Evolutionary conservation across 1,139 yeast genomes (phyloP), one percentile per base, ranked within the genome.

Genomic region (Geotrichum reessii): DNA sequence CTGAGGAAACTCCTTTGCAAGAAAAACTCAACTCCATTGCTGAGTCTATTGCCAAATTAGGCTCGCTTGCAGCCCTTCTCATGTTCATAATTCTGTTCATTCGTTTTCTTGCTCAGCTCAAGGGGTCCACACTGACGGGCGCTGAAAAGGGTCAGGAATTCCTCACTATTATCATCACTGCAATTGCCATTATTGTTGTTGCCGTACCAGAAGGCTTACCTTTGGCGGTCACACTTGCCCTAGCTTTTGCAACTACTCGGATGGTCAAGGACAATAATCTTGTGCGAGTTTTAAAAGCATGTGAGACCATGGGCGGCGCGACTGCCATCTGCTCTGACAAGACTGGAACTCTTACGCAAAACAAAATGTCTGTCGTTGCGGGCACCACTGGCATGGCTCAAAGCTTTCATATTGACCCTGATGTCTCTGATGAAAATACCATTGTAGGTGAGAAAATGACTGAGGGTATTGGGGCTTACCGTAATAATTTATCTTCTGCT

Each of bases 261-360:
- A 93, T 93, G 99, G 92, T 96, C 27, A 89, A 88, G 71, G 97
- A 93, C 72, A 96, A 96, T 67, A 93, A 93, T 71, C 78, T 93
- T 68, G 99, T 93, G n/a, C 83, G 99, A 67, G 96, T 90, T 6
- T 79, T 93, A 66, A 86, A 85, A 68, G 86, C 96, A 53, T 93
- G 99, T 80, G 99, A 93, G 74, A 93, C 97, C 17, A 93, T 93
- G 99, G 99, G 99, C 53, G 92, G 96, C 52, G 99, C 98, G 2
- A 93, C 99, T 14, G 93, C 97, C 3, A 80, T 93, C 56, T 95
- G 99, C 73, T 90, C 98, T 0, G 99, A 93, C 75, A 93, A 93
- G 72, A 93, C 98, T 1, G 98, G 98, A 62, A 93, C 98, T 2
- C 79, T 92, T 64, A 93, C 99, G 27, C 89, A 88, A 73, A 93